Base-by-base conservation (phyloP, 2,329 filamentous ascomycete genomes). In the Alternaria sp. region DNA sequence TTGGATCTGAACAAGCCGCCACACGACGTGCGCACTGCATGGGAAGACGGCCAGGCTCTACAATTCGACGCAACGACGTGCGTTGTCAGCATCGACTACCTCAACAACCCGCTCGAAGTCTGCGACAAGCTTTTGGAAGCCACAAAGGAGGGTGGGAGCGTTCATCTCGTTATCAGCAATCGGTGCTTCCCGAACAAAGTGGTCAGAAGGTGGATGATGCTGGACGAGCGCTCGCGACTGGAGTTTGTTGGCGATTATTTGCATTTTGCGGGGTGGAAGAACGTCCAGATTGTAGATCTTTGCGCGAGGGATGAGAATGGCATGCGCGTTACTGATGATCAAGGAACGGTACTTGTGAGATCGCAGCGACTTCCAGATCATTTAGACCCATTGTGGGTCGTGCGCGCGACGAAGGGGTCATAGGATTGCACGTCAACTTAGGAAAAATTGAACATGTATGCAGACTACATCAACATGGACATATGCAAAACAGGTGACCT, bases 151-250 rank as follows among this genome's bases (percentile, higher is more conserved):
- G 82, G 81, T 1, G 85, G 83, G 0, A 80, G 57, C 1, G 80
- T 86, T n/a, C 85, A 87, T 75, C 70, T 87, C 50, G 80, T 81
- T 0, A 81, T 87, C 44, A 83, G 81, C 26, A 85, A 86, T 70
- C 80, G 85, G 4, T 86, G 83, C 68, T 87, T 87, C 66, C 83
- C 84, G 1, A 85, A 83, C 1, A 87, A 87, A 67, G 85, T 82
- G 2, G 80, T 86, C 6, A 77, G 74, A 23, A 74, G 81, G 17
- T 87, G 85, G 85, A 71, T 85, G 69, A 71, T 76, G 57, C 72
- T 84, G 26, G 67, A 73, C 54, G 84, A 85, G 64, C 78, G 79
- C 51, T 80, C 84, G 67, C 78, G 83, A 52, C 68, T 86, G 65
- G 67, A 77, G 60, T 84, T 86, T 80, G 83, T 87, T 13, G 84